Evolutionary conservation across 2,329 filamentous ascomycete species (phyloP), one percentile per base, ranked within the genome.

Genomic region (Geosmithia morbida): DNA sequence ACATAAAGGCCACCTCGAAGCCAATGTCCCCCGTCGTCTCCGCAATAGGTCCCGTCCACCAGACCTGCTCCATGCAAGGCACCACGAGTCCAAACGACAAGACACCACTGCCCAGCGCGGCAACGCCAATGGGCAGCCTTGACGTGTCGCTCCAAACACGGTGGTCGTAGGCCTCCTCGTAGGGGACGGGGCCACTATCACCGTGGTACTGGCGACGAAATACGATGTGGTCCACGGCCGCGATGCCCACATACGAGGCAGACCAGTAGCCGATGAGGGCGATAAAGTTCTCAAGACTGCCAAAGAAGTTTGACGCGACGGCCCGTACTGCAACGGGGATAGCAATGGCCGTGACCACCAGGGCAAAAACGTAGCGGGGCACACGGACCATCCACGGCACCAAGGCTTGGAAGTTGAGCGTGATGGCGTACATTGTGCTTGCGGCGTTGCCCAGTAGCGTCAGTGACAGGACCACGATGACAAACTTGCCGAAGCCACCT

Each of bases 401-500:
- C 18, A 82, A 61, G 53, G 79, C 76, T 60, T 82, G 78, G 59
- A 81, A 76, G 65, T 81, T 81, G 52, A 82, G 67, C 3, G 76
- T 76, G 53, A 81, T 70, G 54, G 74, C 72, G 64, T 82, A 82
- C 61, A 76, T 72, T 16, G 74, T 77, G 16, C 71, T 74, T 2
- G 73, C 66, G 11, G 79, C 66, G 58, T 81, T 81, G 22, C 76
- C 78, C 11, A 82, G 61, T 43, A 81, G 58, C 1, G 71, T 74
- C 41, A 79, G 65, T 6, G 73, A 68, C 17, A 81, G 67, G 7
- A 81, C 57, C 2, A 81, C 77, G 2, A 77, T 70, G 17, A 81
- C 62, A 52, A 83, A 81, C 51, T 75, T 75, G 49, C 77, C 78
- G 52, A 83, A 81, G 0, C 74, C 74, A 42, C 75, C 74, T 0